Evolutionary conservation across 176 grass and related monocot genomes (phyloP).

Genomic region (Poa annua): DNA sequence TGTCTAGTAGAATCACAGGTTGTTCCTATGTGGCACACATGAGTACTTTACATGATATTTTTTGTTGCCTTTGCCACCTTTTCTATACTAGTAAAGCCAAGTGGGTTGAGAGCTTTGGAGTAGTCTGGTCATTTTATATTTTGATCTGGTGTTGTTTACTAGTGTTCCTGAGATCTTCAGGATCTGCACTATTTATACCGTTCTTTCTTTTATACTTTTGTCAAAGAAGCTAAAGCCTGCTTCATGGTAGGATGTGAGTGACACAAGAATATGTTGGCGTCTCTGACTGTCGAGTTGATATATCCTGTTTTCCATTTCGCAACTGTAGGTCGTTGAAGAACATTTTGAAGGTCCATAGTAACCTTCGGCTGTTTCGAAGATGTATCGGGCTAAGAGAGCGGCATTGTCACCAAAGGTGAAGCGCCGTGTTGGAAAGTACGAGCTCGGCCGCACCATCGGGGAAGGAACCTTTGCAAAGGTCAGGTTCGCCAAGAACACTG

Average conservation of each 20-base stretch:
- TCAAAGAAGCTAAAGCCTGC: neutral
- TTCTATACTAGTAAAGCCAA: slow-evolving; percentile 27
- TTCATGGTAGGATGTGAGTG: slow-evolving; percentile 8
- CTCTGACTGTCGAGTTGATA: neutral
- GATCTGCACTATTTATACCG: neutral
- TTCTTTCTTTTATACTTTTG: neutral
- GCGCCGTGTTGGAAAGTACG: slow-evolving; percentile 89
- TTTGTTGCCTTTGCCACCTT: slow-evolving; percentile 8
- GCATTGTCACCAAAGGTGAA: slow-evolving; percentile 83
- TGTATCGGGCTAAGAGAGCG: slow-evolving; percentile 72
- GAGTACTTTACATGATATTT: neutral
- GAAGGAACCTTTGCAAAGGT: slow-evolving; percentile 98
- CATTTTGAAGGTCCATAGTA: slow-evolving; percentile 40
- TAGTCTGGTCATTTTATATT: slow-evolving; percentile 48
- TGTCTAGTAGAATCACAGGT: slow-evolving; percentile 2
- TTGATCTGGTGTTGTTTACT: slow-evolving; percentile 8
- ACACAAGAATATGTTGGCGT: neutral
- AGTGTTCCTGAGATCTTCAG: neutral
- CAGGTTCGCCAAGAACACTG: slow-evolving; percentile 82
- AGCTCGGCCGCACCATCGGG: slow-evolving; percentile 88
- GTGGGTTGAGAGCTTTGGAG: slow-evolving; percentile 14
- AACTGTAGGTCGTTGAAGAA: slow-evolving; percentile 40
- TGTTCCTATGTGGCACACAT: slow-evolving; percentile 17
- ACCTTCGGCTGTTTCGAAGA: slow-evolving; percentile 45
- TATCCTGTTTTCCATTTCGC: slow-evolving; percentile 9